phyloP scores from a whole-genome alignment of 257 asterid genomes.

The Fraxinus americana region DNA sequence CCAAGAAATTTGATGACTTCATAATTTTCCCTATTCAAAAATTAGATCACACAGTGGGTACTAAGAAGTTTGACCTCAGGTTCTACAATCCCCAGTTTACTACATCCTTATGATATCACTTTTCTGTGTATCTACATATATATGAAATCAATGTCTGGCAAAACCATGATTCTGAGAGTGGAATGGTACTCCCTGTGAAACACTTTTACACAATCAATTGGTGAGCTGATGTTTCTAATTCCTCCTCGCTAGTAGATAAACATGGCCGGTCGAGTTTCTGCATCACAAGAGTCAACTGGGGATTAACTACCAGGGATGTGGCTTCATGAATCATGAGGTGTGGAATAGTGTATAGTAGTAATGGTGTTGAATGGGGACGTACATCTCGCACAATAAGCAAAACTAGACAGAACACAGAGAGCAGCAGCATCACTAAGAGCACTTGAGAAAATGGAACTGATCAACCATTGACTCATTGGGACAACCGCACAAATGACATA shows the following conservation, averaged over 20 bases:
- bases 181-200: neutral
- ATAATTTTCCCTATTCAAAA: neutral
- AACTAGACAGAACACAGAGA: no score
- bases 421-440: no score
- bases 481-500: neutral
- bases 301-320: no score
- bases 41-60: neutral
- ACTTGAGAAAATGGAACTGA: neutral
- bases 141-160: neutral
- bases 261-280: constrained; percentile 50
- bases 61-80: neutral
- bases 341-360: no score
- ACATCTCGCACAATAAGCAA: neutral
- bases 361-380: no score
- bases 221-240: constrained; percentile 24
- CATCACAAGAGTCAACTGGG: constrained; percentile 20
- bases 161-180: constrained; percentile 2
- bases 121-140: neutral
- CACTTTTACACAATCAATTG: neutral
- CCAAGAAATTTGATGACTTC: neutral
- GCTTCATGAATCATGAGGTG: no score
- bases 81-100: neutral
- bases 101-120: neutral
- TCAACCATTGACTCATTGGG: neutral
- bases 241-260: constrained; percentile 29